phyloP scores from a whole-genome alignment of 1,284 basidiomycete genomes.

The Ustilago nuda region DNA sequence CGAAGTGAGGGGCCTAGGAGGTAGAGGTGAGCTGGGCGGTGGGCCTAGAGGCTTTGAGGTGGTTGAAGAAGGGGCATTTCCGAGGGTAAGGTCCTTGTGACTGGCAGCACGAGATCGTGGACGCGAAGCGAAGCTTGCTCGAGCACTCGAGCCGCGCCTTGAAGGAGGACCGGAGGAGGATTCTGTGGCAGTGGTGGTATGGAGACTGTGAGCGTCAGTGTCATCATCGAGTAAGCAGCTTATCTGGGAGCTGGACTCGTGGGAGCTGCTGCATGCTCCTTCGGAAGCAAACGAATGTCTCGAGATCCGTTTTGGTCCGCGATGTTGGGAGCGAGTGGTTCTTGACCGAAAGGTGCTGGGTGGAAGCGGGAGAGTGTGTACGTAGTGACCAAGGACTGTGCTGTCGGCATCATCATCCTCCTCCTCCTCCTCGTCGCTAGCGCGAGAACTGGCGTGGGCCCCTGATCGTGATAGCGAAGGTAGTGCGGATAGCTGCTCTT shows the following conservation, averaged over 20 bases:
- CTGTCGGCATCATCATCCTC: constrained; percentile 39
- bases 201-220: constrained; percentile 22
- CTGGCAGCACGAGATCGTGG: background rate
- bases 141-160: constrained; percentile 4
- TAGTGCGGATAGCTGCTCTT: background rate
- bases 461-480: constrained; percentile 4
- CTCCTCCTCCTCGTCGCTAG: constrained; percentile 30
- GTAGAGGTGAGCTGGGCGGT: constrained; percentile 38
- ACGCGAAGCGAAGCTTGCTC: constrained; percentile 8
- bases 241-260: constrained; percentile 13
- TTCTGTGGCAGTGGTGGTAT: constrained; percentile 18
- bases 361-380: constrained; percentile 19
- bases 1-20: constrained; percentile 25
- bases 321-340: background rate
- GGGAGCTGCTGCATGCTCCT: constrained; percentile 21
- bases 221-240: constrained; percentile 25
- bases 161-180: constrained; percentile 18
- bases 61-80: background rate
- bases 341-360: background rate
- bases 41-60: constrained; percentile 26
- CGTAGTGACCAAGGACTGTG: constrained; percentile 32
- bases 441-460: background rate
- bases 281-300: constrained; percentile 18
- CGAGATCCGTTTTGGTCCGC: background rate
- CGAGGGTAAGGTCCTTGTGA: background rate